Base-by-base conservation (phyloP, 2,329 filamentous ascomycete species). In the Penicillium sp. region DNA sequence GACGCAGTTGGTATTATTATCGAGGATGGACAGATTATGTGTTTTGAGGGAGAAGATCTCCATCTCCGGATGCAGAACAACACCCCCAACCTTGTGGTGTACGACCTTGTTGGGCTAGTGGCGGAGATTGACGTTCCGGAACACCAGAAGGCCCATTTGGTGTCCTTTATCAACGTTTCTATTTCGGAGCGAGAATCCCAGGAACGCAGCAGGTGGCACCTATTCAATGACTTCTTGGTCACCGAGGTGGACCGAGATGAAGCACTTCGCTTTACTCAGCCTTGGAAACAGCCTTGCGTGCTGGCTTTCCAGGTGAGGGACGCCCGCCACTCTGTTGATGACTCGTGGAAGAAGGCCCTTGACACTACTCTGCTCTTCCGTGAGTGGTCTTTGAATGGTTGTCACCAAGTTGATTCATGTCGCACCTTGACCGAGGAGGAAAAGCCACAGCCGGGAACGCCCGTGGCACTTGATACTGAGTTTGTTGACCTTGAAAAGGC, bases 211-310 rank as follows among this genome's bases (percentile, higher is more conserved):
- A 85, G 86, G 60, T 98, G 95, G 95, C 89, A 97, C 70, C 73
- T 98, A 1, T 96, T 98, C 75, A 98, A 98, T 61, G 93, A 98
- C 71, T 98, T 98, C 63, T 73, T 95, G 31, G 95, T 98, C 20
- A 83, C 88, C 10, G 84, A 86, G 8, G 82, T 95, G 13, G 82
- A 85, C 28, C 80, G 82, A 25, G 85, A 90, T 53, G 92, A 98
- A 66, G 95, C 92, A 0, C 76, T 97, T 15, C 84, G 86, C 23
- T 98, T 97, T 69, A 91, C 92, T 54, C 83, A 89, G 3, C 80
- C 84, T 15, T 98, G 93, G 93, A 98, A 97, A 73, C 78, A 89
- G 43, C 93, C 93, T 0, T 90, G 89, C 10, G 86, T 97, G 4
- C 74, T 98, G 46, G 80, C 88, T 4, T 98, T 88, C 70, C 93